Evolutionary conservation across 202 grass and related monocot species (phyloP), one percentile per base, ranked within the genome.

Genomic region (Panicum virgatum): DNA sequence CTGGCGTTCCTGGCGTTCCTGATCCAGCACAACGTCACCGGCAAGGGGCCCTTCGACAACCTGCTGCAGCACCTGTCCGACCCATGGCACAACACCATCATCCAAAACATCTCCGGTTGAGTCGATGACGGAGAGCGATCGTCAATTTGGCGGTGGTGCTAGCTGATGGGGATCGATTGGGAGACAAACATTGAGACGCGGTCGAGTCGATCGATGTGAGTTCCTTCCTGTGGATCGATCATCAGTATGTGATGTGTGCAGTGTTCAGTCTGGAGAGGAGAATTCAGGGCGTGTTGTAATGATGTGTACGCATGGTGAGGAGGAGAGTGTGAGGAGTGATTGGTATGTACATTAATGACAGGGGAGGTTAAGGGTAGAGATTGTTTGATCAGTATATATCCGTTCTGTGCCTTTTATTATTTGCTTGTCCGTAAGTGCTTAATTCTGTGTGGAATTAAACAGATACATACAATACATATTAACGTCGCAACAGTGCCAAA

Each of bases 51-150:
- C 1, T 97, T 97, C 66, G 94, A 97, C 66, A 97, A 97, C 81
- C 89, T 97, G 82, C 75, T 91, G 80, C 94, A 91, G 75, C 94
- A 93, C 81, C 73, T 97, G 51, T 82, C 90, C 0, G 93, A 97
- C 86, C 94, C 94, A 19, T 97, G 94, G 94, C 91, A 97, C 86
- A 97, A 68, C 91, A 93, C 88, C 75, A 86, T 97, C 78, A 93
- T 97, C 86, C 88, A 93, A 83, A 91, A 66, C 12, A 6, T 84
- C 51, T 84, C 82, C 48, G 13, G 80, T 54, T 84, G 7, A 77
- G 70, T 9, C 44, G 44, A 26, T 23, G 32, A 39, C 23, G 27
- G 2, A 0, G 43, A 27, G 12, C 16, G 26, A 25, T 36, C 12
- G 15, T 4, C 6, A 34, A 11, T 16, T 54, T 27, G 22, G n/a